These are phyloP conservation scores for Saturnispora bothae DNA, from an alignment of 805 yeast species.

Conservation along the genomic window DNA sequence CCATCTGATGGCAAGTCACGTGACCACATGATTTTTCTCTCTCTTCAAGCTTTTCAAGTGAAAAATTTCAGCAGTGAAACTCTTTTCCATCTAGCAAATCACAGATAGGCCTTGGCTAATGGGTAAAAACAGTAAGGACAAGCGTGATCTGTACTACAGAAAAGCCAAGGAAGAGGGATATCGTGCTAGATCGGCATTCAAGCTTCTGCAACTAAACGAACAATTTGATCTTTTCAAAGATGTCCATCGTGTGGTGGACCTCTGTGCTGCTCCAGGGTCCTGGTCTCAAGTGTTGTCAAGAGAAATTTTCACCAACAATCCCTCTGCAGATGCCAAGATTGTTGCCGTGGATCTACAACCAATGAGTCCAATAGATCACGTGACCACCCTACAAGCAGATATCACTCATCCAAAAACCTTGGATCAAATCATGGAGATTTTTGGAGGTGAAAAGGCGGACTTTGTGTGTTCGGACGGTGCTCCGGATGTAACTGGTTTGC, in stretches of 20 bases:
- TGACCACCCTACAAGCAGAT: conserved; percentile 87
- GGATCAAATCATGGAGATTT: conserved; percentile 59
- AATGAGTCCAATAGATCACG: conserved; percentile 92
- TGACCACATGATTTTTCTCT: not conserved
- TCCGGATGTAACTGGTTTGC: conserved; percentile 96
- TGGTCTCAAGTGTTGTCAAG: conserved; percentile 93
- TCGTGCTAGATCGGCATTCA: conserved; percentile 95
- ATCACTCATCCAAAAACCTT: conserved; percentile 93
- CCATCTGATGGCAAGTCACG: conserved; percentile 1
- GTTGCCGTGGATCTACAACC: conserved; percentile 96
- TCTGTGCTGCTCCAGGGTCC: conserved; percentile 98
- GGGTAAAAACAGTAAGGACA: conserved; percentile 95
- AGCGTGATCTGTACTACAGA: conserved; percentile 83
- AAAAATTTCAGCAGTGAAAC: not conserved
- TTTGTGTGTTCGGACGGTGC: conserved; percentile 97
- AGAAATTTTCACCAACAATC: conserved; percentile 35
- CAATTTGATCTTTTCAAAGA: conserved; percentile 74
- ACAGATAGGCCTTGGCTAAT: conserved; percentile 33
- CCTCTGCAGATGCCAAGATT: conserved; percentile 39
- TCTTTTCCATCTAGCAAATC: not conserved
- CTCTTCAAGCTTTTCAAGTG: not conserved
- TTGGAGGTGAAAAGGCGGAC: conserved; percentile 90
- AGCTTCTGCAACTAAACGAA: conserved; percentile 80
- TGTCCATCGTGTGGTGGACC: conserved; percentile 78
- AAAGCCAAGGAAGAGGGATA: conserved; percentile 97